A percentile compares a stretch with the other conserved stretches of the same genome.
Evolutionary conservation across 73 alveolate species (phyloP).

Genomic region (Tetrahymena malaccensis): DNA sequence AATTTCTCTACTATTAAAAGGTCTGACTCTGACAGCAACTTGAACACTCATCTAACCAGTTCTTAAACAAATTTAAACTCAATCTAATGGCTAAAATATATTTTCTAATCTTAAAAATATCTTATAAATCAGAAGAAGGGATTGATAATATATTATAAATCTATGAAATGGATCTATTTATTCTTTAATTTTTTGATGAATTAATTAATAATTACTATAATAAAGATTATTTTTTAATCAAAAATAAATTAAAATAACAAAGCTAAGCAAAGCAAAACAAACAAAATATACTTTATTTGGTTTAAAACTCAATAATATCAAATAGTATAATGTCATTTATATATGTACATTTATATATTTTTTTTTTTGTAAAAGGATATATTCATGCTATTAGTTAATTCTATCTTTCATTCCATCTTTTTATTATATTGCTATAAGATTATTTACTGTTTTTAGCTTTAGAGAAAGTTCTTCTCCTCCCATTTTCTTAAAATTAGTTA

Average conservation of each 20-base stretch:
- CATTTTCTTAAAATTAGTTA: not conserved
- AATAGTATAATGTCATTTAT: no score
- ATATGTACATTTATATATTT: no score
- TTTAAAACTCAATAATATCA: no score
- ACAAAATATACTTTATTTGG: not conserved
- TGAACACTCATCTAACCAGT: constrained; percentile 64
- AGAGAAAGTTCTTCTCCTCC: not conserved
- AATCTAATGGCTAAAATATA: not conserved
- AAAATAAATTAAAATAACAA: no score
- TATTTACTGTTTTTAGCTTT: not conserved
- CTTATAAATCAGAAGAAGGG: not conserved
- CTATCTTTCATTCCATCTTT: not conserved
- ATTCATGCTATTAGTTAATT: not conserved
- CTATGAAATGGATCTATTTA: not conserved
- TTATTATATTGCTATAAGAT: no score
- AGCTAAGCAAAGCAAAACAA: no score
- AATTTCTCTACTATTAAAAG: constrained; percentile 88
- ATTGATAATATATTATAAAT: no score
- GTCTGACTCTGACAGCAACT: constrained; percentile 98
- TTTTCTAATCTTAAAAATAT: not conserved
- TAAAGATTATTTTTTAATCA: not conserved
- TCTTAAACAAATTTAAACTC: not conserved
- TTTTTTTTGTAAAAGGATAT: no score
- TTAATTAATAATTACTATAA: not conserved
- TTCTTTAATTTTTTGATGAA: not conserved